Evolutionary conservation across 352 stramenopile genomes (phyloP), one percentile per base, ranked within the genome.

Genomic region (Globisporangium nodosum): DNA sequence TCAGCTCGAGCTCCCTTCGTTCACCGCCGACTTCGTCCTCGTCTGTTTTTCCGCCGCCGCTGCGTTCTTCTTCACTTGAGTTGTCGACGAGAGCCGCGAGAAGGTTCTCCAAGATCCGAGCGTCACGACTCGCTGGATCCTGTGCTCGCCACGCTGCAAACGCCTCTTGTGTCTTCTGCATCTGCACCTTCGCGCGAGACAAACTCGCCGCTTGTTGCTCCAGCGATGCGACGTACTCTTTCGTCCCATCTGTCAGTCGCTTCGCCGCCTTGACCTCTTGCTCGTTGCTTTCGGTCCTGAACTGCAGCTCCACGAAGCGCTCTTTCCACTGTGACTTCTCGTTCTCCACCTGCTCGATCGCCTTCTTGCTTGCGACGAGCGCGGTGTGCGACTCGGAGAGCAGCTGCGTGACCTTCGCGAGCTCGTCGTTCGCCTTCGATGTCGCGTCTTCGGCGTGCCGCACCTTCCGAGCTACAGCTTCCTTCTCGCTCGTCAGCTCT

Each of bases 381-480:
- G 61, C 67, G 5, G 49, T 54, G 27, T 81, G 70, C 0, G 77
- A 77, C 54, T 87, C 80, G 8, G 58, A 65, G 7, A 90, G 72
- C 21, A 90, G 52, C 21, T 77, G 69, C 21, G 67, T 71, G 3
- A 69, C 77, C 37, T 74, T 72, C 0, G 54, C 12, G 16, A 85
- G 70, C 57, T 88, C 79, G 4, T 71, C 68, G 31, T 70, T 69
- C 24, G 62, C 63, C 56, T 73, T 66, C 3, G 53, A 53, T 2
- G 58, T 52, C 11, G 58, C 16, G 2, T 84, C 66, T 60, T 87
- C 71, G 6, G 71, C 52, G 3, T 73, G 63, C 5, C 63, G 68
- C 27, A 68, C 49, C 21, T 58, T 61, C 49, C 68, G 65, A 12
- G 59, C 6, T 8, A 42, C 54, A 11, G 60, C 73, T 3, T 87